Percentiles rank a stretch among this genome's conserved stretches.
Evolutionary conservation across 345 rosid species (phyloP).

Genomic region (Streptanthus diversifolius): DNA sequence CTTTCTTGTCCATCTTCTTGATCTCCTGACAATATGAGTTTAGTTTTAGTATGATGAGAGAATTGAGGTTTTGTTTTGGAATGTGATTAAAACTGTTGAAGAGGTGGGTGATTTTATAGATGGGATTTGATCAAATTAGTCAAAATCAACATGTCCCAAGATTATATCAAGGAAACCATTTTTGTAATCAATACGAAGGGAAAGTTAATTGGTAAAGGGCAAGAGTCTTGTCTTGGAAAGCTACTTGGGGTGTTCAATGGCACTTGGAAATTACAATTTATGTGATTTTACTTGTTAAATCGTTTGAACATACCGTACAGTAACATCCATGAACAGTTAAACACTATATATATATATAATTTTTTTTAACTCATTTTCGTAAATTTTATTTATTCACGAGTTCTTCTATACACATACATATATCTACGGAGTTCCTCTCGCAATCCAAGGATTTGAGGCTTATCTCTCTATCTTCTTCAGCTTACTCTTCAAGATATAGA

Average conservation of each 20-base stretch:
- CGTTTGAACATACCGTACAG: too few relatives aligned
- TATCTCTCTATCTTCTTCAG: neutral
- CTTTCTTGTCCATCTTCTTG: slow-evolving; percentile 11
- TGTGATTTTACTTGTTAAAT: neutral
- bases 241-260: neutral
- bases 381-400: neutral
- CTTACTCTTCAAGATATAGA: slow-evolving; percentile 5
- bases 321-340: too few relatives aligned
- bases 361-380: neutral
- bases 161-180: neutral
- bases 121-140: neutral
- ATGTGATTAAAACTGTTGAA: neutral
- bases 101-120: slow-evolving; percentile 1
- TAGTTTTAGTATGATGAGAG: neutral
- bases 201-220: neutral
- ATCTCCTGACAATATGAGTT: neutral
- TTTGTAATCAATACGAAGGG: neutral
- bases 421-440: neutral
- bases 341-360: too few relatives aligned
- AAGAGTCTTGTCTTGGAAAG: slow-evolving; percentile 16
- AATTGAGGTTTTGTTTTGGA: neutral
- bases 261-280: neutral
- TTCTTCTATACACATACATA: slow-evolving; percentile 3
- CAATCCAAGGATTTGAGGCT: neutral
- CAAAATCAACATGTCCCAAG: slow-evolving; percentile 8